Evolutionary conservation across 441 rosid genomes (phyloP).

Genomic region (Erodium texanum): DNA sequence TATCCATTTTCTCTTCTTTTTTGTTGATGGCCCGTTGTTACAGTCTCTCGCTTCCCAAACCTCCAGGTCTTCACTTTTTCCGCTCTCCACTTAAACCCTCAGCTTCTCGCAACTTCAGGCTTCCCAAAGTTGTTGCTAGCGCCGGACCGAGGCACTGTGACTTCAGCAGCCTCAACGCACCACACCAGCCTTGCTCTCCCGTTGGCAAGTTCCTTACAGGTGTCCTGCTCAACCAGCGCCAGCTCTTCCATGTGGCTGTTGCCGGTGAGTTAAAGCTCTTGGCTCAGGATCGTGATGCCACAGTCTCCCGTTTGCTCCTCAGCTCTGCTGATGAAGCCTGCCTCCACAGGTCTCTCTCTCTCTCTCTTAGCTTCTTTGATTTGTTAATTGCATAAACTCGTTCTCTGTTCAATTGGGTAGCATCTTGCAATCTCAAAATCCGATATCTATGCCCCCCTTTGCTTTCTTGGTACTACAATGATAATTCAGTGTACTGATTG

Average conservation of each 20-base stretch:
- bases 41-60: slow-evolving; percentile 28
- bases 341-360: slow-evolving; percentile 3
- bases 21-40: slow-evolving; percentile 41
- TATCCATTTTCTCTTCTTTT: neutral
- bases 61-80: slow-evolving; percentile 23
- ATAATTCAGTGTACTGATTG: neutral
- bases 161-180: neutral
- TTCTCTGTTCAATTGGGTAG: neutral
- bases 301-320: neutral
- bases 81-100: slow-evolving; percentile 22
- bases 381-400: neutral
- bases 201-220: neutral
- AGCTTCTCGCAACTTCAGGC: slow-evolving; percentile 2
- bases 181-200: neutral
- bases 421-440: no score
- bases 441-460: neutral
- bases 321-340: neutral
- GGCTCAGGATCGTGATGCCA: neutral
- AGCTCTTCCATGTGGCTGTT: neutral
- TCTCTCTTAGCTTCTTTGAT: neutral
- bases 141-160: neutral
- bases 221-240: neutral
- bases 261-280: neutral
- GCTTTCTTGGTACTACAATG: neutral
- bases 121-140: neutral